phyloP scores from a whole-genome alignment of 1,139 yeast genomes.

The Blastobotrys capitulatus region DNA sequence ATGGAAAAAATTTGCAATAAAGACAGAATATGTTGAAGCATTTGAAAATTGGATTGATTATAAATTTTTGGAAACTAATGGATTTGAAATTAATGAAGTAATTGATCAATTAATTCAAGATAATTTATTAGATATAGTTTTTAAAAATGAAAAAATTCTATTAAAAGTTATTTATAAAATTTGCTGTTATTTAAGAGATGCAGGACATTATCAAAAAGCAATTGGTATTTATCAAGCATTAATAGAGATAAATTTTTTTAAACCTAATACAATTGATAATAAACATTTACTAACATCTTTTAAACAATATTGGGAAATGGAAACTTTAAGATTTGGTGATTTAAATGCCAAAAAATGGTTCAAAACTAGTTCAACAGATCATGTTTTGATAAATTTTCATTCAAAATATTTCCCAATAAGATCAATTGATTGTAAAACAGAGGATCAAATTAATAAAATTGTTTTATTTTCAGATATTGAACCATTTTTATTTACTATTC shows the following conservation, averaged over 20 bases:
- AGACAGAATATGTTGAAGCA: constrained; percentile 2
- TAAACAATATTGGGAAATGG: constrained; percentile 20
- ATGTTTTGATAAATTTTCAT: not conserved
- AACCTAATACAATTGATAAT: constrained; percentile 8
- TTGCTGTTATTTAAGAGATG: constrained; percentile 13
- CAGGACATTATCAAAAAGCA: constrained; percentile 21
- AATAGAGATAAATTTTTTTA: constrained; percentile 17
- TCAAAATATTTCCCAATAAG: constrained; percentile 5
- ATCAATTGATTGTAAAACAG: not conserved
- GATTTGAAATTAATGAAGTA: constrained; percentile 5
- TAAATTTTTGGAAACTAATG: constrained; percentile 2
- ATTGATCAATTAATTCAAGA: constrained; percentile 7
- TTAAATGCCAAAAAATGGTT: constrained; percentile 8
- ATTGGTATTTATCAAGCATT: constrained; percentile 19
- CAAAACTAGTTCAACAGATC: not conserved
- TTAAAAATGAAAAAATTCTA: constrained; percentile 5
- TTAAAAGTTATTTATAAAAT: constrained; percentile 13
- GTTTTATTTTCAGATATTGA: constrained; percentile 10
- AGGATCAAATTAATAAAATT: not conserved
- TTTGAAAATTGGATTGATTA: constrained; percentile 16
- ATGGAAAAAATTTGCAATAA: constrained; percentile 14
- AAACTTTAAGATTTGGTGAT: constrained; percentile 21
- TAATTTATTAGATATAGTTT: constrained; percentile 4
- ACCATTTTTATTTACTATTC: constrained; percentile 1
- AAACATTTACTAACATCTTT: constrained; percentile 8